A percentile compares a stretch with the other conserved stretches of the same genome.
Evolutionary conservation across 2,329 filamentous ascomycete species (phyloP).

Genomic region (Conoideocrella luteorostrata): DNA sequence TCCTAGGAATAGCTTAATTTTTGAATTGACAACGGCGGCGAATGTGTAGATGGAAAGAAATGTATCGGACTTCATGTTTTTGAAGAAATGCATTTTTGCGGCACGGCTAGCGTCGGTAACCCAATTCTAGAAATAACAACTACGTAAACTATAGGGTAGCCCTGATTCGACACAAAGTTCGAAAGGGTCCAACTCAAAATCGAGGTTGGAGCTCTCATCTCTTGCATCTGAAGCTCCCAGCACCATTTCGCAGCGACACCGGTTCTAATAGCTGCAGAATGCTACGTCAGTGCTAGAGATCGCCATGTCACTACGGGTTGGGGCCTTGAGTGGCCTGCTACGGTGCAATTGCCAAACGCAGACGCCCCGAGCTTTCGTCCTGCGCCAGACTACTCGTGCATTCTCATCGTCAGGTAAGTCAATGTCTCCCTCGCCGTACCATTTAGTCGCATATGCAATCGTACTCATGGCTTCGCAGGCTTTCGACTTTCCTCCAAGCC

Average conservation of each 20-base stretch:
- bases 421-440: not conserved
- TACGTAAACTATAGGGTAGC: constrained; percentile 1
- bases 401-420: constrained; percentile 9
- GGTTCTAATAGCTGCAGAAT: too few species aligned
- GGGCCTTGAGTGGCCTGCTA: constrained; percentile 22
- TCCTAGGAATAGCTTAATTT: too few species aligned
- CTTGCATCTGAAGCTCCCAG: not conserved
- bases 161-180: not conserved
- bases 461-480: not conserved
- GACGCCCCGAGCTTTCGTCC: constrained; percentile 15
- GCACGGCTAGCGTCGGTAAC: too few species aligned
- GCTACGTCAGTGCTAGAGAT: too few species aligned
- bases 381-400: not conserved
- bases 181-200: not conserved
- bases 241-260: not conserved
- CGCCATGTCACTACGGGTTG: constrained; percentile 19
- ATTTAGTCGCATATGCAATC: not conserved
- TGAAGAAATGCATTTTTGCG: too few species aligned
- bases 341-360: constrained; percentile 16
- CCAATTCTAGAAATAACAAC: too few species aligned
- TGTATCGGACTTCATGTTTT: too few species aligned
- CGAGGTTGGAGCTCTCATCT: not conserved
- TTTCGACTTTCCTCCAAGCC: not conserved
- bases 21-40: too few species aligned
- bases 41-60: too few species aligned